Conservation (phyloP, 371 early-diverging fungal species). For the Dichotomocladium elegans region DNA sequence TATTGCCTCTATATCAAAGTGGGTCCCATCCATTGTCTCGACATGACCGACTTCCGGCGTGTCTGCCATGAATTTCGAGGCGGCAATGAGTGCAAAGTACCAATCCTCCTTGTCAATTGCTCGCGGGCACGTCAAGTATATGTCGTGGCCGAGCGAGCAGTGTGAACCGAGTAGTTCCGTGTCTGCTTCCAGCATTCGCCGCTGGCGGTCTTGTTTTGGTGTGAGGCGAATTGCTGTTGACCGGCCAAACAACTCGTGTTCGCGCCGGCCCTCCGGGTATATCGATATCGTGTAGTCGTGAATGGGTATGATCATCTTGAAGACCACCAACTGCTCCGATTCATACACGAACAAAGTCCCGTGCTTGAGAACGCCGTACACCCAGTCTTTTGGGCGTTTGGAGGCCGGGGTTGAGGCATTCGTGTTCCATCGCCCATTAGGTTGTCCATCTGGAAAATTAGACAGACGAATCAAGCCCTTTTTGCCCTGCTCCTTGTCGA, state of each 20-base stretch:
- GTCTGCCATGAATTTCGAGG: conserved; percentile 27
- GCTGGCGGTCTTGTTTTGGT: conserved; percentile 12
- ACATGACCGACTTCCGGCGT: conserved; percentile 16
- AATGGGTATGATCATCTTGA: conserved; percentile 70
- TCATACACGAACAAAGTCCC: conserved; percentile 82
- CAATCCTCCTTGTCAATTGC: conserved; percentile 88
- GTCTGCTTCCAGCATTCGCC: conserved; percentile 2
- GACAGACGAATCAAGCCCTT: conserved; percentile 36
- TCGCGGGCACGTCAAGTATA: conserved; percentile 49
- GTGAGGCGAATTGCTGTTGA: conserved; percentile 49
- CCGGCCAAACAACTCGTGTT: conserved; percentile 54
- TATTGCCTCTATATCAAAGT: conserved; percentile 48
- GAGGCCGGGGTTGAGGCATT: neutral
- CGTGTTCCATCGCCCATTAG: conserved; percentile 13
- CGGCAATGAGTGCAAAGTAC: conserved; percentile 62
- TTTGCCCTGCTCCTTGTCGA: conserved; percentile 18
- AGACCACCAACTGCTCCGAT: conserved; percentile 66
- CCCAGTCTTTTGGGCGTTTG: conserved; percentile 27
- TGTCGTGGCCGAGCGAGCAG: conserved; percentile 14
- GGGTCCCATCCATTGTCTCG: conserved; percentile 42
- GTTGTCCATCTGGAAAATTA: conserved; percentile 17
- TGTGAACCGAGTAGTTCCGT: conserved; percentile 9
- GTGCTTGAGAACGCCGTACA: conserved; percentile 74
- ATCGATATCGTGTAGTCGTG: conserved; percentile 65
- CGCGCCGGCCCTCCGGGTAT: conserved; percentile 48